Evolutionary conservation across 2,329 filamentous ascomycete species (phyloP).

Genomic region (Calonectria ilicicola): DNA sequence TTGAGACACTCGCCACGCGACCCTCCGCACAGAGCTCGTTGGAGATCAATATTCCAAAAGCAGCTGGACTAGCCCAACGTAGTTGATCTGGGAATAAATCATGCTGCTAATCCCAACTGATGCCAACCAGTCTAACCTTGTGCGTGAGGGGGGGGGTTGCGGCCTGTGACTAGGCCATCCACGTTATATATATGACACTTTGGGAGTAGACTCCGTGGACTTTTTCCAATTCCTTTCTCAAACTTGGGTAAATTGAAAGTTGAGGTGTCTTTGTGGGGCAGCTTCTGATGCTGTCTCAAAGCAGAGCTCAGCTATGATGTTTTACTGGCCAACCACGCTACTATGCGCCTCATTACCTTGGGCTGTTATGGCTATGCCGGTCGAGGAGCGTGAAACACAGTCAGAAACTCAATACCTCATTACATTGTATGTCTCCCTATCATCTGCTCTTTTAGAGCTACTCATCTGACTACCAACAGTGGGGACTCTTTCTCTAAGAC

Average conservation of each 20-base stretch:
- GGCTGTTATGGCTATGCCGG: not conserved
- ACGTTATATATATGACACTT: not conserved
- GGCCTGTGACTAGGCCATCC: not conserved
- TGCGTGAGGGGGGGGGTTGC: not conserved
- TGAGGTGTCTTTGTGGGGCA: not conserved
- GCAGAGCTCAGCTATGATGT: not conserved
- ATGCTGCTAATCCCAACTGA: not conserved
- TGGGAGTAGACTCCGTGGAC: too few species aligned
- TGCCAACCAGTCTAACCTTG: not conserved
- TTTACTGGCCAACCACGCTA: not conserved
- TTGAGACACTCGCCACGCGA: not conserved
- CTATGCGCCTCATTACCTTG: not conserved
- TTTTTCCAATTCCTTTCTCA: not conserved
- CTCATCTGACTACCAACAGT: not conserved
- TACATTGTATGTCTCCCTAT: not conserved
- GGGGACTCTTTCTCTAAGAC: slow-evolving; percentile 10
- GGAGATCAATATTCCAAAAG: not conserved
- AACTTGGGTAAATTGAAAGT: too few species aligned
- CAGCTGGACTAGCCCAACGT: not conserved
- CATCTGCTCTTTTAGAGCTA: not conserved
- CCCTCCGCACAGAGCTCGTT: not conserved
- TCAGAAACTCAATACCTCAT: not conserved
- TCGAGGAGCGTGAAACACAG: not conserved
- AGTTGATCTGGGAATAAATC: not conserved
- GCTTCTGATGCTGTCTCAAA: not conserved